Conservation (phyloP, 495 filamentous ascomycete genomes). For the Xylona heveae region DNA sequence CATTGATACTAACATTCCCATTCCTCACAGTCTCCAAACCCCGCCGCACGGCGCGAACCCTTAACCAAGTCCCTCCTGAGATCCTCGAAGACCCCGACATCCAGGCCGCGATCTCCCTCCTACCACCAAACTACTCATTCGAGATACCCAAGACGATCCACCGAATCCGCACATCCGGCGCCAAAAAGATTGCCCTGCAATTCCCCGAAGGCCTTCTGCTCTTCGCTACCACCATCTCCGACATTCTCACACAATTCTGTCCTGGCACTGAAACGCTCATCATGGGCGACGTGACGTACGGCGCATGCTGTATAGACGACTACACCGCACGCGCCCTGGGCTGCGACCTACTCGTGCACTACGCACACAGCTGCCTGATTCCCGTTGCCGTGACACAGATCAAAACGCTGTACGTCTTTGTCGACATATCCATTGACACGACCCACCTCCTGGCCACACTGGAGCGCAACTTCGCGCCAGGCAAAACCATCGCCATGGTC, state of each 20-base stretch:
- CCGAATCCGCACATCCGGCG: slow-evolving; percentile 56
- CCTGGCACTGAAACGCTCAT: slow-evolving; percentile 78
- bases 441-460: slow-evolving; percentile 67
- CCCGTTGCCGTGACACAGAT: slow-evolving; percentile 90
- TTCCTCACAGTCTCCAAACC: slow-evolving; percentile 26
- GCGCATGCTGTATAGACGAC: slow-evolving; percentile 97
- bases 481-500: slow-evolving; percentile 76
- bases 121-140: slow-evolving; percentile 90
- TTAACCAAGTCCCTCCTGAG: slow-evolving; percentile 76
- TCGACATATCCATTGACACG: slow-evolving; percentile 90
- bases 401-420: slow-evolving; percentile 92
- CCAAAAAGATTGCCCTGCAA: slow-evolving; percentile 71
- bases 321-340: slow-evolving; percentile 88
- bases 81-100: slow-evolving; percentile 79
- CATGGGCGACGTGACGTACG: slow-evolving; percentile 99
- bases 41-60: slow-evolving; percentile 44
- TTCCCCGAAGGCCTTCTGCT: slow-evolving; percentile 92
- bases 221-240: slow-evolving; percentile 93
- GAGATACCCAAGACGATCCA: slow-evolving; percentile 98
- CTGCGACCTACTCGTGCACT: slow-evolving; percentile 90
- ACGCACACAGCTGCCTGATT: slow-evolving; percentile 90
- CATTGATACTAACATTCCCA: neutral
- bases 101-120: slow-evolving; percentile 65
- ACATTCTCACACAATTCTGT: slow-evolving; percentile 91
- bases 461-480: slow-evolving; percentile 67